Evolutionary conservation across 768 basidiomycete species (phyloP), one percentile per base, ranked within the genome.

Genomic region (Suillus variegatus): DNA sequence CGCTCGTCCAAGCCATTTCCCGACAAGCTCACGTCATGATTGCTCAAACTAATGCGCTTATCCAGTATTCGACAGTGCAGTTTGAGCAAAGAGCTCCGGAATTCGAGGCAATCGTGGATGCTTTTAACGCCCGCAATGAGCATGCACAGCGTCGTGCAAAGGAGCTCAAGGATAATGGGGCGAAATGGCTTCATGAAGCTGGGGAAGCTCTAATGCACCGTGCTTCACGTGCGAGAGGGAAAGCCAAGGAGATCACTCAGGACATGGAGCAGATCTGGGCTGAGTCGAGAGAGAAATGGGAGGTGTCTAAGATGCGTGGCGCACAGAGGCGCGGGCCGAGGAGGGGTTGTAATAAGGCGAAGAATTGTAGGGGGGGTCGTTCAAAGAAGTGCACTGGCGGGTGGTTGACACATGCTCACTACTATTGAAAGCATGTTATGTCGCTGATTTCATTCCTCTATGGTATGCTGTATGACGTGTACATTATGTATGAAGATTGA

Each of bases 91-190:
- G 63, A 36, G 65, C 52, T 12, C 77, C 82, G 77, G 70, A 85
- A 76, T 12, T 81, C 77, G 76, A 77, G 57, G 55, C 35, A 36
- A 60, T 77, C 40, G 75, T 70, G 51, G 83, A 85, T 20, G 79
- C 80, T 3, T 72, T 89, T 6, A 74, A 79, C n/a, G 74, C 74
- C 62, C 80, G 84, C 49, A 84, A 89, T 66, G 80, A 84, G 52
- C 79, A 78, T 10, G 88, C 88, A 58, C 82, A 82, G 70, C 76
- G 73, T 57, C 82, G 81, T 64, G 88, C 88, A 10, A 83, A 77
- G 74, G 82, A 86, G 69, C 73, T 89, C 47, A 84, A 74, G 74
- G 79, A 82, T 66, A 81, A 70, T 62, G 85, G 86, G 9, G 77
- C 80, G 61, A 80, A 82, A 64, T 75, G 86, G 43, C 69, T 87